Base-by-base conservation (phyloP, 768 basidiomycete species). In the Panellus pusillus region DNA sequence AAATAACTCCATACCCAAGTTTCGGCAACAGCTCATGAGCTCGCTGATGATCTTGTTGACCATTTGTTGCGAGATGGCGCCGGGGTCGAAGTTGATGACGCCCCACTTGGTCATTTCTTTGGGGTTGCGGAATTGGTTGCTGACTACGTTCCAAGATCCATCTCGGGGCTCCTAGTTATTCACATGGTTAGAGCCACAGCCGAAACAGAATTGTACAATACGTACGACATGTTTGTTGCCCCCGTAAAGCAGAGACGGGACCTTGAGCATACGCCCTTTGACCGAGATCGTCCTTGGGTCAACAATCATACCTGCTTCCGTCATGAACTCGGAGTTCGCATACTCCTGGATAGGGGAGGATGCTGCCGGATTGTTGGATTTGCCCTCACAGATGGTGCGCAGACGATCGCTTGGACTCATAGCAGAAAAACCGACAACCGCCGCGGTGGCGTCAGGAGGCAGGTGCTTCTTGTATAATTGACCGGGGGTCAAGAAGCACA, bases 401-500 rank as follows among this genome's bases (percentile, higher is more conserved):
- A 75, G 64, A 13, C 77, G 69, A 0, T 63, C 66, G 0, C 53
- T 51, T 1, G 78, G 78, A 18, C 58, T 70, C 47, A 74, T 65
- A 0, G 70, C 70, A 0, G 76, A 62, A 41, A 76, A 75, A 0
- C 61, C 57, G 0, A 79, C 70, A 61, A 77, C 73, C 2, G 58
- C 42, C 11, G 65, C 62, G 8, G 74, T 70, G 27, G 66, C 53
- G 9, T 73, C 69, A 0, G 58, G 64, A 0, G 71, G 68, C 4
- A 79, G 47, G 54, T 68, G 74, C 47, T 69, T 70, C 31, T 63
- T 74, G 57, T 69, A 79, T 1, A 75, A 57, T 42, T 79, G 78
- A 2, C 72, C 66, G 0, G 70, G 66, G 0, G 66, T 48, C 29
- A 79, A 43, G 2, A 50, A 18, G 44, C 74, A 77, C 1, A 77